Conservation (phyloP, 2,329 filamentous ascomycete genomes). For the Aspergillus sp. region DNA sequence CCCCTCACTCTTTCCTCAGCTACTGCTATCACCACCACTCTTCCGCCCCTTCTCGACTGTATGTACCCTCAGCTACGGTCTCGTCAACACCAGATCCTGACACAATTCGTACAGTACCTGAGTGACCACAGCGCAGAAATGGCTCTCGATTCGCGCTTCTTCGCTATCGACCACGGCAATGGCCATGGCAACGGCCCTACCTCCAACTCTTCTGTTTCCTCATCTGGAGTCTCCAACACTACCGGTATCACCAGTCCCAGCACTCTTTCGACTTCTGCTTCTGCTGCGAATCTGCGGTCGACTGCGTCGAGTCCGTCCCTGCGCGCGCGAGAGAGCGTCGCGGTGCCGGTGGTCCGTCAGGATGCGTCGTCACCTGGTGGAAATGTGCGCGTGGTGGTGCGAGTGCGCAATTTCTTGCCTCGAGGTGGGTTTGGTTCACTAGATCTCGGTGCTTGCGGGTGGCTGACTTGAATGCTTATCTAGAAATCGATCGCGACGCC, state of each 20-base stretch:
- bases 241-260: constrained; percentile 32
- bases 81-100: constrained; percentile 33
- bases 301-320: constrained; percentile 72
- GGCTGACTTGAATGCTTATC: no score
- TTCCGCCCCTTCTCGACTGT: constrained; percentile 19
- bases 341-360: constrained; percentile 40
- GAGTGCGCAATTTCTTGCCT: constrained; percentile 69
- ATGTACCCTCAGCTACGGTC: constrained; percentile 34
- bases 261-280: constrained; percentile 29
- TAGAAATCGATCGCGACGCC: constrained; percentile 73
- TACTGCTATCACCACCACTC: not conserved
- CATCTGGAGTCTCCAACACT: constrained; percentile 24
- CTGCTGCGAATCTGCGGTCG: constrained; percentile 40
- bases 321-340: constrained; percentile 61
- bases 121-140: constrained; percentile 30
- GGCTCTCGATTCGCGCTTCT: constrained; percentile 36
- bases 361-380: constrained; percentile 50
- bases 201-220: constrained; percentile 27
- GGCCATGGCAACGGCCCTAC: constrained; percentile 21
- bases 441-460: no score
- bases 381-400: constrained; percentile 75
- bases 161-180: constrained; percentile 18
- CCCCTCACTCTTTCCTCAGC: not conserved
- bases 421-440: constrained; percentile 50
- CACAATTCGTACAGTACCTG: constrained; percentile 34